These are phyloP conservation scores for Leccinum longicurvipes DNA, from an alignment of 768 basidiomycete genomes.

Conservation along the genomic window DNA sequence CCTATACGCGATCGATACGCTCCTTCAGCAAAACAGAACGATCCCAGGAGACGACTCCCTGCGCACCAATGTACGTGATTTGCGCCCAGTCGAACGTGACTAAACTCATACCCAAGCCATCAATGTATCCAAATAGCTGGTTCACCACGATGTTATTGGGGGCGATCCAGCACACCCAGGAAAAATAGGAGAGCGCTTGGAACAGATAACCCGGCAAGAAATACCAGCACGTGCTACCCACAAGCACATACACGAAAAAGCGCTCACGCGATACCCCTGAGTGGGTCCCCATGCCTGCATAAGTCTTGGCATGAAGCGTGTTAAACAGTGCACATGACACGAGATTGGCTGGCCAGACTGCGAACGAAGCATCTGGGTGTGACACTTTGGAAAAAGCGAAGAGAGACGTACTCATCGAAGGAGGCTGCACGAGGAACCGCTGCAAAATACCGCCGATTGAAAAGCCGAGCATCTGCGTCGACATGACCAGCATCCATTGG, in stretches of 20 bases:
- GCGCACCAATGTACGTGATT: conserved; percentile 37
- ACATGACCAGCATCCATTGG: conserved; percentile 63
- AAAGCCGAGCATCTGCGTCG: conserved; percentile 68
- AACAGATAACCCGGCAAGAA: conserved; percentile 75
- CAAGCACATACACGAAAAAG: conserved; percentile 47
- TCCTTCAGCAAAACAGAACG: background rate
- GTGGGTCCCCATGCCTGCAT: conserved; percentile 40
- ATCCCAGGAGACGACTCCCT: background rate
- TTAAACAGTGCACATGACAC: conserved; percentile 72
- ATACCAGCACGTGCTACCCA: conserved; percentile 40
- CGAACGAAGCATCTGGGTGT: conserved; percentile 32
- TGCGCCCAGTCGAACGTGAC: conserved; percentile 83
- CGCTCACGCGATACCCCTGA: conserved; percentile 51
- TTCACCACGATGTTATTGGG: conserved; percentile 69
- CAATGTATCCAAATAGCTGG: conserved; percentile 65
- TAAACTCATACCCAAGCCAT: conserved; percentile 63
- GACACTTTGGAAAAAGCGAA: background rate
- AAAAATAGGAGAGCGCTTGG: conserved; percentile 59
- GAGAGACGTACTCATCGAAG: conserved; percentile 53
- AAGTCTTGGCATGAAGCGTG: conserved; percentile 60
- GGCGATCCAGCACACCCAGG: conserved; percentile 63
- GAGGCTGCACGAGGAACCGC: conserved; percentile 62
- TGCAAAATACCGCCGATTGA: conserved; percentile 56
- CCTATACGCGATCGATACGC: conserved; percentile 4
- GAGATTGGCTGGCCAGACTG: conserved; percentile 72